phyloP scores from a whole-genome alignment of 73 alveolate species.

The Blepharisma stoltei region DNA sequence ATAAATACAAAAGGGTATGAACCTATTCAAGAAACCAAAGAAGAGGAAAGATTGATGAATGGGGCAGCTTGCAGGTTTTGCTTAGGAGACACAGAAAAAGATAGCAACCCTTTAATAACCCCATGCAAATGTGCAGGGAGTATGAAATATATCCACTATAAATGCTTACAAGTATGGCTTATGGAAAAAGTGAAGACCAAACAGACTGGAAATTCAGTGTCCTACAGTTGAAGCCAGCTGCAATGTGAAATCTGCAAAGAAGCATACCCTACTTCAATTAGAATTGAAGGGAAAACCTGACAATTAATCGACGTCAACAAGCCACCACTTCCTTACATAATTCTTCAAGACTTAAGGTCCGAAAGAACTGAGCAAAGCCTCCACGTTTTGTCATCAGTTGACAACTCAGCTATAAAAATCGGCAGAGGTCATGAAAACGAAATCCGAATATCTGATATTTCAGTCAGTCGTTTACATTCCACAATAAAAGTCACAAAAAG shows the following conservation, averaged over 20 bases:
- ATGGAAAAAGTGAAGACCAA: conserved; percentile 51
- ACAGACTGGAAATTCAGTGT: neutral
- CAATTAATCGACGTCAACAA: neutral
- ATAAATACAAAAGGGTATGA: neutral
- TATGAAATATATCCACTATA: conserved; percentile 74
- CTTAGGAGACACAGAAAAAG: conserved; percentile 24
- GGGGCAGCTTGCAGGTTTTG: conserved; percentile 38
- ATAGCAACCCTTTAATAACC: conserved; percentile 76
- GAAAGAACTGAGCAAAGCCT: neutral
- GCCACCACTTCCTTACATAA: conserved; percentile 14
- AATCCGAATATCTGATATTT: conserved; percentile 63
- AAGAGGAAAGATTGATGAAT: neutral
- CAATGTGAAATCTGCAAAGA: conserved; percentile 27
- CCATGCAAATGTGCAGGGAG: conserved; percentile 95
- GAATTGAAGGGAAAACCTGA: neutral
- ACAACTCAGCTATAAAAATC: conserved; percentile 1
- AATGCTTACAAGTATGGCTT: conserved; percentile 87
- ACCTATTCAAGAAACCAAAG: neutral
- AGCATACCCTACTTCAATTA: neutral
- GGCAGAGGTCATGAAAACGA: conserved; percentile 71
- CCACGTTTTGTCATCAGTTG: neutral
- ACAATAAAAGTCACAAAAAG: conserved; percentile 34
- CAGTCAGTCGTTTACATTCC: conserved; percentile 72
- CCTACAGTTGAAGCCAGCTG: conserved; percentile 3
- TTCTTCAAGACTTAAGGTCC: neutral